Evolutionary conservation across 2,329 filamentous ascomycete species (phyloP).

Genomic region (Karstenula rhodostoma): DNA sequence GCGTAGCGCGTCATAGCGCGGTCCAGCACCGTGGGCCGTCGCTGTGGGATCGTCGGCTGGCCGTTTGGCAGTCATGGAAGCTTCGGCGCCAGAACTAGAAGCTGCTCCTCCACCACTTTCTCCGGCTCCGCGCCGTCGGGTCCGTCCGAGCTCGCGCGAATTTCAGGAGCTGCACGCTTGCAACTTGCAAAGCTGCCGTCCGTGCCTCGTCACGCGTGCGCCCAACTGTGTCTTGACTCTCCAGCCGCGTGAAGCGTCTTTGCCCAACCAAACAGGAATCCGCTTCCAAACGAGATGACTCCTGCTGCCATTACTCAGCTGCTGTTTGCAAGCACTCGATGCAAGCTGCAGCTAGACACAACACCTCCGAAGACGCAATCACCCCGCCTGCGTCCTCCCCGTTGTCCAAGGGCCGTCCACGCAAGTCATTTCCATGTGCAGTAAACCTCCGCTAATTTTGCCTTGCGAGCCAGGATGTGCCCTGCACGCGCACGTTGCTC

Average conservation of each 20-base stretch:
- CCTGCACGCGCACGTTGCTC: neutral
- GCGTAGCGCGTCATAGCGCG: constrained; percentile 18
- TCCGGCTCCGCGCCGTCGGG: constrained; percentile 44
- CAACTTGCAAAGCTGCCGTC: too few relatives aligned
- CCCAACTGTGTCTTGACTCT: constrained; percentile 5
- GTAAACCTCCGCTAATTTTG: neutral
- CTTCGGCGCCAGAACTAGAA: constrained; percentile 25
- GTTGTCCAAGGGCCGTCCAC: neutral
- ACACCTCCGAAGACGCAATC: neutral
- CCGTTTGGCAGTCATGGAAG: constrained; percentile 28
- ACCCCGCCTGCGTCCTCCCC: neutral
- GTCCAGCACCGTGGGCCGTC: constrained; percentile 40
- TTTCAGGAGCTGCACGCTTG: too few relatives aligned
- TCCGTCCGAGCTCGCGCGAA: constrained; percentile 17
- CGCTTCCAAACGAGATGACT: constrained; percentile 12
- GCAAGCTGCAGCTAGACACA: neutral
- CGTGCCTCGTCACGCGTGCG: constrained; percentile 17
- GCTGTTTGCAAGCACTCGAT: neutral
- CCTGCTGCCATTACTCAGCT: constrained; percentile 3
- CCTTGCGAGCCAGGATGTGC: neutral
- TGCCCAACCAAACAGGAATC: constrained; percentile 7
- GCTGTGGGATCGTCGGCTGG: constrained; percentile 39
- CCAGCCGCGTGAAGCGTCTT: constrained; percentile 14
- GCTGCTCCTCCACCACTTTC: constrained; percentile 30
- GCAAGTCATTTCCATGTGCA: constrained; percentile 3